A percentile compares a stretch with the other conserved stretches of the same genome.
Evolutionary conservation across 768 basidiomycete genomes (phyloP).

Genomic region (Pleurotus salmoneostramineus): DNA sequence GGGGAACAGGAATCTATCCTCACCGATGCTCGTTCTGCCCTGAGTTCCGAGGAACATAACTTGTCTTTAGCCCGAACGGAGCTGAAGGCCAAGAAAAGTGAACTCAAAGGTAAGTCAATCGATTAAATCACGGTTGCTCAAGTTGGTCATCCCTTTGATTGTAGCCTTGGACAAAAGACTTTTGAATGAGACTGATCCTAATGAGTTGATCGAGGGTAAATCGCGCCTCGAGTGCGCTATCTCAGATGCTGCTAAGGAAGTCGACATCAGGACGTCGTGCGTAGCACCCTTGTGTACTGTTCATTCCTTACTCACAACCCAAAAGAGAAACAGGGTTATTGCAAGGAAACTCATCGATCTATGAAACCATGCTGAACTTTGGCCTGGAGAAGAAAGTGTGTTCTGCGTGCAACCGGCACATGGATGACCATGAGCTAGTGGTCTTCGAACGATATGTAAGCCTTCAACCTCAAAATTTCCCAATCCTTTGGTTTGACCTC

Average conservation of each 20-base stretch:
- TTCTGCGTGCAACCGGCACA: conserved; percentile 67
- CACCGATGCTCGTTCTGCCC: conserved; percentile 44
- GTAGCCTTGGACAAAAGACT: conserved; percentile 49
- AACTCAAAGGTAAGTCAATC: conserved; percentile 53
- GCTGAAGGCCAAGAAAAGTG: conserved; percentile 55
- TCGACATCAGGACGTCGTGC: conserved; percentile 42
- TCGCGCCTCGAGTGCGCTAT: conserved; percentile 43
- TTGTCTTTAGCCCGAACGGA: conserved; percentile 58
- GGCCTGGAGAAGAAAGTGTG: conserved; percentile 70
- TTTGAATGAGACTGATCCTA: conserved; percentile 30
- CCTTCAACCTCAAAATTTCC: conserved; percentile 25
- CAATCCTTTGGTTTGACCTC: background rate
- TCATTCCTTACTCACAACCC: background rate
- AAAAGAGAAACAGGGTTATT: conserved; percentile 23
- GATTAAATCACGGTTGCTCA: background rate
- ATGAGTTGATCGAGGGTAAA: too few species aligned
- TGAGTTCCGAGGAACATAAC: conserved; percentile 63
- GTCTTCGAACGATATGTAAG: conserved; percentile 73
- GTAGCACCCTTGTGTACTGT: conserved; percentile 12
- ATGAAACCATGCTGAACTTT: conserved; percentile 46
- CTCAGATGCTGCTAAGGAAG: conserved; percentile 36
- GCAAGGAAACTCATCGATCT: conserved; percentile 36
- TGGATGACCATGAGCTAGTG: conserved; percentile 46
- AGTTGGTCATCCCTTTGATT: background rate
- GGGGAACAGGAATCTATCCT: conserved; percentile 40